A percentile compares a stretch with the other conserved stretches of the same genome.
Conservation (phyloP, 2,329 filamentous ascomycete species). For the Aspergillus sp. region DNA sequence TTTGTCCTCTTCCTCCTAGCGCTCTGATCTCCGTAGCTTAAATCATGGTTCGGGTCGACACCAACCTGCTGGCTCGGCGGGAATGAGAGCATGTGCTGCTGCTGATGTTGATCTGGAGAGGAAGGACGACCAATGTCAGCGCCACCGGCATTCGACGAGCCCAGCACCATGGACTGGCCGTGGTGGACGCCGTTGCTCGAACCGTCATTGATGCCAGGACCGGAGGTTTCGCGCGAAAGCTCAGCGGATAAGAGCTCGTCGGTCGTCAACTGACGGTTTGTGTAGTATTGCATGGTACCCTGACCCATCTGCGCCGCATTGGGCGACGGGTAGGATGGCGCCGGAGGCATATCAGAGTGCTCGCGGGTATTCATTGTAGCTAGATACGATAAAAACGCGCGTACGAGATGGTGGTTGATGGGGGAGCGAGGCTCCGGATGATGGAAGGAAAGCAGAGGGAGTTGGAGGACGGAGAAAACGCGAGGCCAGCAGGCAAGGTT, state of each 20-base stretch:
- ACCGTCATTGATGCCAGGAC: conserved; percentile 43
- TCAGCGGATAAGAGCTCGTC: conserved; percentile 51
- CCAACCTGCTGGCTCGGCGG: conserved; percentile 45
- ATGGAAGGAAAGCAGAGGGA: conserved; percentile 18
- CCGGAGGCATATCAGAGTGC: conserved; percentile 44
- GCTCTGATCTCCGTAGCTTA: conserved; percentile 59
- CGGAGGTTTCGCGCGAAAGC: conserved; percentile 47
- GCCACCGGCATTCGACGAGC: conserved; percentile 35
- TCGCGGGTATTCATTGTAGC: conserved; percentile 42
- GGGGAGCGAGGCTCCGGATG: conserved; percentile 35
- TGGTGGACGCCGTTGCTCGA: conserved; percentile 42
- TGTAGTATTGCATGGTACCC: conserved; percentile 44
- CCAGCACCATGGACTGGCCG: conserved; percentile 40
- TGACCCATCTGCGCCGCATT: conserved; percentile 46
- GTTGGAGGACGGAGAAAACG: conserved; percentile 28
- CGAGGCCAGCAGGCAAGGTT: conserved; percentile 33
- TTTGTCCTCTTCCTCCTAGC: conserved; percentile 77
- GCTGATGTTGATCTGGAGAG: conserved; percentile 40
- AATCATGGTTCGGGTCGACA: conserved; percentile 46
- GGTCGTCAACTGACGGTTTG: conserved; percentile 44
- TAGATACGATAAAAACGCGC: conserved; percentile 11
- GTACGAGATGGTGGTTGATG: conserved; percentile 21
- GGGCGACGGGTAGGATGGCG: conserved; percentile 45
- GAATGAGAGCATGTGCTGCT: conserved; percentile 44
- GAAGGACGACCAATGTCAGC: conserved; percentile 39